Evolutionary conservation across 2,329 filamentous ascomycete genomes (phyloP).

Genomic region (Thermothelomyces thermophilus): DNA sequence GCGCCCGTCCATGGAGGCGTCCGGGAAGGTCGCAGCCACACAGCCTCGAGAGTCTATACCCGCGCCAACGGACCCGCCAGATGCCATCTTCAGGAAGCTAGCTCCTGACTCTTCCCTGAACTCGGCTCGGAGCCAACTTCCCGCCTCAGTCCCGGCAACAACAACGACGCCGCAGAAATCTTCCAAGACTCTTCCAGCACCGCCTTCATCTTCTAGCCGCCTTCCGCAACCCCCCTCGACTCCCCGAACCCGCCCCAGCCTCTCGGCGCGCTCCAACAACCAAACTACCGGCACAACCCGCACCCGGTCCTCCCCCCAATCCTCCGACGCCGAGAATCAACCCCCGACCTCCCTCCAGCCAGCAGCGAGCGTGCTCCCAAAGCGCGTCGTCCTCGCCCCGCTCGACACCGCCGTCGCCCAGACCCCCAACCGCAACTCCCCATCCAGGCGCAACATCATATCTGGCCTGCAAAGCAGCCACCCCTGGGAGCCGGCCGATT

Average conservation of each 20-base stretch:
- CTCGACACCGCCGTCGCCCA: conserved; percentile 38
- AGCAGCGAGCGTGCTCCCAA: conserved; percentile 25
- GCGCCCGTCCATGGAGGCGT: not conserved
- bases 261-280: conserved; percentile 43
- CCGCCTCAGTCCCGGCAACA: not conserved
- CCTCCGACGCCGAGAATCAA: conserved; percentile 74
- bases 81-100: conserved; percentile 15
- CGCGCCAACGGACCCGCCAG: conserved; percentile 3
- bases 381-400: conserved; percentile 42
- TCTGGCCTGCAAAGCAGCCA: conserved; percentile 49
- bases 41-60: conserved; percentile 16
- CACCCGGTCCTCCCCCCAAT: conserved; percentile 57
- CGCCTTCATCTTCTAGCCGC: conserved; percentile 21
- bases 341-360: conserved; percentile 57
- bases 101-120: not conserved
- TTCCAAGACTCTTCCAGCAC: conserved; percentile 28
- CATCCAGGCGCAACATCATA: conserved; percentile 55
- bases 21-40: conserved; percentile 10
- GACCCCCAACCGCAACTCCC: conserved; percentile 47
- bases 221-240: conserved; percentile 34
- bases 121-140: not conserved
- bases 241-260: conserved; percentile 36
- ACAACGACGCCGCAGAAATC: conserved; percentile 17
- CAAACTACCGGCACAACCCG: conserved; percentile 53
- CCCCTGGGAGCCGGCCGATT: conserved; percentile 67